Base-by-base conservation (phyloP, 805 yeast genomes). In the Lachancea dasiensis region DNA sequence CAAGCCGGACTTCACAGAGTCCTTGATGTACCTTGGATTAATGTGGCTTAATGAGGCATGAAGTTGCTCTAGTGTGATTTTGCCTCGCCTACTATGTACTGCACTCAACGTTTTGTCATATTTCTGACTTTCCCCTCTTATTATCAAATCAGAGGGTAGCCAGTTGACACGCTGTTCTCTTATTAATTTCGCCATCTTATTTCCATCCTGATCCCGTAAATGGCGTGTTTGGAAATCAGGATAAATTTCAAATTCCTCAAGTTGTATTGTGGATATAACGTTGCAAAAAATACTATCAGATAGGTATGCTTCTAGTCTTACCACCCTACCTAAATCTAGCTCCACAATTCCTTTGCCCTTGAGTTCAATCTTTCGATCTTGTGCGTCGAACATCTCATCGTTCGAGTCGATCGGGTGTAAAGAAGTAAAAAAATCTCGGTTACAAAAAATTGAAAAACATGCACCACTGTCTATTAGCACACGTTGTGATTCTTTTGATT, bases 271-370 rank as follows among this genome's bases (percentile, higher is more conserved):
- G 25, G 34, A 13, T 20, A 31, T 5, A 4, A 31, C 16, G 11
- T 20, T 19, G 22, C 27, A 20, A 7, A 8, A 8, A 10, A 22
- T 16, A 21, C 9, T 4, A 22, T 21, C 27, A 21, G 34, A 31
- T 7, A 22, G 14, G 18, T 20, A 31, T 4, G 34, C 34, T 31
- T 20, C 27, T 11, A 31, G 5, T 13, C 27, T 21, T 31, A 20
- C 34, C 27, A 31, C 34, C 34, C 27, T 19, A 14, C 27, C 34
- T 10, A 20, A 27, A 17, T 31, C 22, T n/a, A 31, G 14, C 15
- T 19, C 17, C n/a, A 31, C 21, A 20, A 5, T 11, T 25, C 36
- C 29, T 6, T 32, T 24, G 21, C 29, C 15, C 25, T 7, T 8
- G n/a, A n/a, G n/a, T n/a, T n/a, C n/a, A n/a, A n/a, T n/a, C n/a